These are phyloP conservation scores for Gossypium trilobum DNA, from an alignment of 441 rosid species.

Conservation along the genomic window DNA sequence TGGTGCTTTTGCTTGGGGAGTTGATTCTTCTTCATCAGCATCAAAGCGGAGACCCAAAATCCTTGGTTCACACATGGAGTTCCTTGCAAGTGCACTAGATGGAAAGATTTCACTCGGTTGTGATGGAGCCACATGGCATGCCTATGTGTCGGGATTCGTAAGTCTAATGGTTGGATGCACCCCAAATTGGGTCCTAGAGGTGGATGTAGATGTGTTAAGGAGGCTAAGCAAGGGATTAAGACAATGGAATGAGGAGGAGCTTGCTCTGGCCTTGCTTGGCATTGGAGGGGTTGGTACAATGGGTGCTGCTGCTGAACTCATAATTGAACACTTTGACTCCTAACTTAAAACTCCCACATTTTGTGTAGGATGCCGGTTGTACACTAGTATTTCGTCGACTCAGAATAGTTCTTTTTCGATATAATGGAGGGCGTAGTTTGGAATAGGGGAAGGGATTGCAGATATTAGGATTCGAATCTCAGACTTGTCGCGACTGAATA, in stretches of 20 bases:
- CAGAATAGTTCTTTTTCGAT: constrained; percentile 7
- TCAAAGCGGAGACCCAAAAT: constrained; percentile 52
- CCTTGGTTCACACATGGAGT: constrained; percentile 52
- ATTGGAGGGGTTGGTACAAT: constrained; percentile 46
- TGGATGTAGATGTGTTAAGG: constrained; percentile 47
- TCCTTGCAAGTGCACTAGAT: constrained; percentile 53
- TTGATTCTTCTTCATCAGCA: constrained; percentile 49
- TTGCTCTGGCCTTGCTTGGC: constrained; percentile 52
- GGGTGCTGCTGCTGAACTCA: constrained; percentile 50
- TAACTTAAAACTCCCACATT: not conserved
- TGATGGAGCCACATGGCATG: constrained; percentile 48
- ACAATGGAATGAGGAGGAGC: constrained; percentile 58
- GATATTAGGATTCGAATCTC: not conserved
- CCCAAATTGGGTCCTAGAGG: constrained; percentile 56
- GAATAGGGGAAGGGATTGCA: not conserved
- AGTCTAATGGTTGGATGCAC: constrained; percentile 59
- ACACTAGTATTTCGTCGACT: not conserved
- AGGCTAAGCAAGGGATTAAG: constrained; percentile 55
- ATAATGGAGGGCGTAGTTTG: not conserved
- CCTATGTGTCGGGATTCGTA: constrained; percentile 50
- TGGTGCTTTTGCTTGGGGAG: constrained; percentile 65
- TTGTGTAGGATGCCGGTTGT: constrained; percentile 12
- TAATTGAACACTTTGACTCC: constrained; percentile 28
- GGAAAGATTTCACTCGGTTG: constrained; percentile 65
- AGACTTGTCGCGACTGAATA: not conserved